phyloP scores from a whole-genome alignment of 768 basidiomycete species.

The Mrakia frigida region DNA sequence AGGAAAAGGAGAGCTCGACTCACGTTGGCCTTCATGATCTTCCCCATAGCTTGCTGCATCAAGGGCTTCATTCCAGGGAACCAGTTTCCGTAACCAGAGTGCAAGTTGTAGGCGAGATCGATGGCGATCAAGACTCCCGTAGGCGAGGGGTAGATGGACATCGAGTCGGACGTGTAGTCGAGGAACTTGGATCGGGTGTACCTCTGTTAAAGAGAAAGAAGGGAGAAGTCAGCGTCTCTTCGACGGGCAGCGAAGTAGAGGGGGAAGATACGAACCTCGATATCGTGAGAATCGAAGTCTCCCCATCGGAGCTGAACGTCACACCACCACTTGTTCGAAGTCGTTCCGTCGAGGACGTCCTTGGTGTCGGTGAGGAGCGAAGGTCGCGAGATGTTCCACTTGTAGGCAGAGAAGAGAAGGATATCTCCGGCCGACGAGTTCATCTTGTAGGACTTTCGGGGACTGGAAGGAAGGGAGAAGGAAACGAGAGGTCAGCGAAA shows the following conservation, averaged over 20 bases:
- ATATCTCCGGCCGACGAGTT: slow-evolving; percentile 99
- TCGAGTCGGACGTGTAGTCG: slow-evolving; percentile 83
- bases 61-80: slow-evolving; percentile 98
- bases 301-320: slow-evolving; percentile 88
- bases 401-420: slow-evolving; percentile 78
- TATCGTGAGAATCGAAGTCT: slow-evolving; percentile 98
- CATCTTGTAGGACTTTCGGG: slow-evolving; percentile 99
- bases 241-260: too few species aligned
- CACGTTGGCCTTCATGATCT: slow-evolving; percentile 96
- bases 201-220: slow-evolving; percentile 46
- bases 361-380: slow-evolving; percentile 93
- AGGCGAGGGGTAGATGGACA: slow-evolving; percentile 98
- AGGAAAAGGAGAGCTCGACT: background rate
- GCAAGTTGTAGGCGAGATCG: slow-evolving; percentile 96
- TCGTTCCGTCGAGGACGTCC: slow-evolving; percentile 95
- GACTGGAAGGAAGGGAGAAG: slow-evolving; percentile 47
- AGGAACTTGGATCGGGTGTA: slow-evolving; percentile 98
- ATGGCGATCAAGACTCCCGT: slow-evolving; percentile 99
- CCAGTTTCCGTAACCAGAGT: slow-evolving; percentile 99
- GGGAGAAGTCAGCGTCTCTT: background rate
- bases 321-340: slow-evolving; percentile 97
- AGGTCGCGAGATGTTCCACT: slow-evolving; percentile 97
- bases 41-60: slow-evolving; percentile 97
- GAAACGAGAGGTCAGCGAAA: background rate
- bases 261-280: slow-evolving; percentile 51